Conservation (phyloP, 805 yeast genomes). For the Sporopachydermia lactativora region DNA sequence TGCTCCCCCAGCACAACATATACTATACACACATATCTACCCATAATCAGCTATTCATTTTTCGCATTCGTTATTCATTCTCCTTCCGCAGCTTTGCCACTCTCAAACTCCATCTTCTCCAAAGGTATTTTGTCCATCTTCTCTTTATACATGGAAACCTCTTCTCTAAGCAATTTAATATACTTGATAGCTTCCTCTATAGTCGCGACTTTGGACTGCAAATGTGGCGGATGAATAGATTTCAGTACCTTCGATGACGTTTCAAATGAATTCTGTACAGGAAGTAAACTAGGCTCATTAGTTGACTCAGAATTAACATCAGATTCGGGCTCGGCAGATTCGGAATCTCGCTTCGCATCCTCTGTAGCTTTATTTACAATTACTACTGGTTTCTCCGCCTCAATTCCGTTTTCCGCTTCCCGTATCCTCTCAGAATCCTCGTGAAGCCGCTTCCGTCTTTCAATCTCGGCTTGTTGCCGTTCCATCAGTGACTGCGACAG, state of each 20-base stretch:
- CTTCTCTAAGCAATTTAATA: background rate
- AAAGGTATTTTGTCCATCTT: background rate
- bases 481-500: background rate
- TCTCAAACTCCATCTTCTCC: background rate
- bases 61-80: background rate
- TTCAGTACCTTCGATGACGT: background rate
- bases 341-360: no score
- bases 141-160: background rate
- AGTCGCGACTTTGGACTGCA: constrained; percentile 1
- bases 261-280: background rate
- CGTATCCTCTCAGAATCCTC: no score
- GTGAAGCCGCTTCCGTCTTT: background rate
- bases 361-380: no score
- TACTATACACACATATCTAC: no score
- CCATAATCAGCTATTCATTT: no score
- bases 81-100: background rate
- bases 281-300: no score
- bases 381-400: no score
- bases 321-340: no score
- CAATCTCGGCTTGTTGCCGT: background rate
- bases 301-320: no score
- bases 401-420: no score
- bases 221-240: background rate
- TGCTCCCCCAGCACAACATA: no score
- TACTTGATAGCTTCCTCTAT: background rate